phyloP scores from a whole-genome alignment of 208 protist species.

The Trypanosoma platydactyli region DNA sequence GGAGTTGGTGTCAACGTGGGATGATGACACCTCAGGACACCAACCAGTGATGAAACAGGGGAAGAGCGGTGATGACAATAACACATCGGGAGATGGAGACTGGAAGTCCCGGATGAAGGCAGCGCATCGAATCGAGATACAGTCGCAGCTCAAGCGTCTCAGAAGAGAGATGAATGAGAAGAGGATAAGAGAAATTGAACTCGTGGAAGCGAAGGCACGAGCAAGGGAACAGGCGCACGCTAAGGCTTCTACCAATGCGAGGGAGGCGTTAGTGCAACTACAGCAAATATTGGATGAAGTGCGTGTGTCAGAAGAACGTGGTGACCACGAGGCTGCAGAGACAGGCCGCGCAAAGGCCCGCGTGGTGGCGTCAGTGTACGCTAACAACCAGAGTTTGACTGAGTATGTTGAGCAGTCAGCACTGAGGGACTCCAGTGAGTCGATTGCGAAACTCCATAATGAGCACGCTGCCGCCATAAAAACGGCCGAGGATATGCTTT shows the following conservation, averaged over 20 bases:
- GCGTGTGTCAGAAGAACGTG: not conserved
- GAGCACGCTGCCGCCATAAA: constrained; percentile 3
- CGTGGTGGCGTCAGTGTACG: not conserved
- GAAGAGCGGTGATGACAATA: not conserved
- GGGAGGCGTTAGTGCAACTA: not conserved
- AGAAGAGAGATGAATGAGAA: not conserved
- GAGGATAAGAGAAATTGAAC: not conserved
- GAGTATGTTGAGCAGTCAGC: not conserved
- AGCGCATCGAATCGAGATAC: not conserved
- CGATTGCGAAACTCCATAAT: not conserved
- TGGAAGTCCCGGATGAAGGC: not conserved
- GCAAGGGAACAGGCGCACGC: not conserved
- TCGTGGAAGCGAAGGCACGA: not conserved
- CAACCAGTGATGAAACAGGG: not conserved
- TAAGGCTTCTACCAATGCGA: not conserved
- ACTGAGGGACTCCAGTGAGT: not conserved
- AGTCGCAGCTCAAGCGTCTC: not conserved
- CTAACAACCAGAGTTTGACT: not conserved
- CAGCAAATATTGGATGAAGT: not conserved
- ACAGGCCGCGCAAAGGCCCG: not conserved
- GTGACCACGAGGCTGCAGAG: constrained; percentile 4
- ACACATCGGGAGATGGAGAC: not conserved
- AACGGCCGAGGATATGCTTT: constrained; percentile 13
- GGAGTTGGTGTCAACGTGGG: not conserved
- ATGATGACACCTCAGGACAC: not conserved